Evolutionary conservation across 345 rosid genomes (phyloP).

Genomic region (Populus pruinosa): DNA sequence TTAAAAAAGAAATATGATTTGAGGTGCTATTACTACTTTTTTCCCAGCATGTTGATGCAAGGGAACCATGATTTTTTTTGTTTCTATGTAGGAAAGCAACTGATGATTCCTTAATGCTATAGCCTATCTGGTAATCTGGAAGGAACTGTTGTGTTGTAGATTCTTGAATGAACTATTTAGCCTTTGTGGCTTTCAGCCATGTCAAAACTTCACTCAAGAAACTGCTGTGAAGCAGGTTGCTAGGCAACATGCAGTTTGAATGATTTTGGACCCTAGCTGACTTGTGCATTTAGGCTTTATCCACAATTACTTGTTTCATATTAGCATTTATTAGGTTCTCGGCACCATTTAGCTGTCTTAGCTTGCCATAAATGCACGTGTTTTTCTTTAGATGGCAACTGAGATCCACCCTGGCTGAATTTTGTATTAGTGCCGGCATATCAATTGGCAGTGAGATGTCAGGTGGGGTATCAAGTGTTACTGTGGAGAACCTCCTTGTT

Average conservation of each 20-base stretch:
- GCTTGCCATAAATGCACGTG: neutral
- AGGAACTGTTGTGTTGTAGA: neutral
- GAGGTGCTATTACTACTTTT: neutral
- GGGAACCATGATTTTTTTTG: neutral
- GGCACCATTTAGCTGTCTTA: neutral
- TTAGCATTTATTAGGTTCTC: neutral
- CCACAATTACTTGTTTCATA: neutral
- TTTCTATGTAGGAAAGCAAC: neutral
- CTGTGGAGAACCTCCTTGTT: slow-evolving; percentile 68
- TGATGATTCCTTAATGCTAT: neutral
- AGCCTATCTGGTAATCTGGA: neutral
- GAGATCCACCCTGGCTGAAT: slow-evolving; percentile 21
- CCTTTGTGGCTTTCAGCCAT: neutral
- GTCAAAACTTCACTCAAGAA: neutral
- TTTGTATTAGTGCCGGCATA: slow-evolving; percentile 77
- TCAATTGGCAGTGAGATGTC: slow-evolving; percentile 99
- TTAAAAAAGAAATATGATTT: neutral
- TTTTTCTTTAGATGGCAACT: slow-evolving; percentile 7
- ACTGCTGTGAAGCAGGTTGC: neutral
- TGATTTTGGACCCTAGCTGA: neutral
- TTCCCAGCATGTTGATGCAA: neutral
- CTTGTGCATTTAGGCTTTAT: neutral
- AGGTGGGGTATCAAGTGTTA: slow-evolving; percentile 89
- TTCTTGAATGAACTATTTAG: neutral
- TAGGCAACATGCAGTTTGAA: neutral